phyloP scores from a whole-genome alignment of 2,329 filamentous ascomycete species.

The Diplodia mutila region DNA sequence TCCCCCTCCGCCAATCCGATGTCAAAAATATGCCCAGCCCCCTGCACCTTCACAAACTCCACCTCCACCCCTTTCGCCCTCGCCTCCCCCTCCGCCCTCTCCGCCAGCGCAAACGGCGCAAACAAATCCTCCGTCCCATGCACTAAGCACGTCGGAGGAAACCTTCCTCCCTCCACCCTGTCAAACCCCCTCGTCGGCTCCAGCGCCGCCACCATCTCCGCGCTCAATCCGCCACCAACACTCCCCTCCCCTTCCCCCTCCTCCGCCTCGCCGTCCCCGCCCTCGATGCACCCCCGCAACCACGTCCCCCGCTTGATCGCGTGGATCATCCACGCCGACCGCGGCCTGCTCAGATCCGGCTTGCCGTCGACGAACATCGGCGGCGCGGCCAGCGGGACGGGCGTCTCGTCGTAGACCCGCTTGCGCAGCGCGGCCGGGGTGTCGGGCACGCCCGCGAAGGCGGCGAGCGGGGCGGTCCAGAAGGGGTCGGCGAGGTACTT shows the following conservation, averaged over 20 bases:
- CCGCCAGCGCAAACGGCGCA: slow-evolving; percentile 45
- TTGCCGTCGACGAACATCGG: neutral
- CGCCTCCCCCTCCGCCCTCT: slow-evolving; percentile 35
- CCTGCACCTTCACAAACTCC: slow-evolving; percentile 44
- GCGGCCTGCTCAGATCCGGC: neutral
- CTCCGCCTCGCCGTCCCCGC: neutral
- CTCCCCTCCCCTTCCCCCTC: too few species aligned
- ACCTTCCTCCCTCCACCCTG: slow-evolving; percentile 22
- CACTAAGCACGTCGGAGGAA: slow-evolving; percentile 47
- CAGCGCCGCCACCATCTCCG: neutral
- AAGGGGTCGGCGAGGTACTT: slow-evolving; percentile 41
- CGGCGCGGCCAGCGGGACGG: slow-evolving; percentile 34
- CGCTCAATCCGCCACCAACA: neutral
- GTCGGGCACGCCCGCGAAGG: slow-evolving; percentile 27
- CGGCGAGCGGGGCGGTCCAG: slow-evolving; percentile 43
- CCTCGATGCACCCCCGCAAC: neutral
- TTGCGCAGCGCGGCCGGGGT: slow-evolving; percentile 38
- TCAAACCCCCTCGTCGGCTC: slow-evolving; percentile 2
- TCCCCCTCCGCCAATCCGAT: neutral
- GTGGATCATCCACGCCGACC: slow-evolving; percentile 3
- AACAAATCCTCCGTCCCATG: slow-evolving; percentile 47
- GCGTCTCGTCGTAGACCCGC: slow-evolving; percentile 39
- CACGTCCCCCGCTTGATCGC: neutral
- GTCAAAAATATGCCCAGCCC: slow-evolving; percentile 49
- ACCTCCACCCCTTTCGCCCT: slow-evolving; percentile 38